Evolutionary conservation across 164 flowering plant species (phyloP).

Genomic region (Annona squamosa): DNA sequence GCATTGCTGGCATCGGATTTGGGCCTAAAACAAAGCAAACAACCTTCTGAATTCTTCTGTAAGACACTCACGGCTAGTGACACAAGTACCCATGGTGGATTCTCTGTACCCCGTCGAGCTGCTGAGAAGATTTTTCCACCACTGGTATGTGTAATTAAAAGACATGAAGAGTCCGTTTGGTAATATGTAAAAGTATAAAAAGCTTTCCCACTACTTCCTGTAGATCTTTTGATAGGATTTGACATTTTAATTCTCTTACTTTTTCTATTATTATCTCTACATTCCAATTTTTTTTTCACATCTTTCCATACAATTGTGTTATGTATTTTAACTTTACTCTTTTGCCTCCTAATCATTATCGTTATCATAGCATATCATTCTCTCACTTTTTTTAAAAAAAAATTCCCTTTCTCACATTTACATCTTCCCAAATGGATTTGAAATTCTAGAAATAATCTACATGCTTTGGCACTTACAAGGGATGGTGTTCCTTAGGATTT

Average conservation of each 20-base stretch:
- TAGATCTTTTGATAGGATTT: too few relatives aligned
- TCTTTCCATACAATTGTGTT: too few relatives aligned
- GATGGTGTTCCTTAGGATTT: conserved; percentile 47
- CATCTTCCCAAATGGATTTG: not conserved
- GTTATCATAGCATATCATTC: not conserved
- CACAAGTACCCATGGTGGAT: conserved; percentile 98
- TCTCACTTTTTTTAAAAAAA: too few relatives aligned
- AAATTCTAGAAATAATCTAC: not conserved
- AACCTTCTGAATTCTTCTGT: conserved; percentile 90
- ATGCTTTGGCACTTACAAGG: conserved; percentile 14
- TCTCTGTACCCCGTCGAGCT: conserved; percentile 96
- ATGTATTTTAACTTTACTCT: too few relatives aligned
- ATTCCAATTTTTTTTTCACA: too few relatives aligned
- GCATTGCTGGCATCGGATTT: conserved; percentile 80
- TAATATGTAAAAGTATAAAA: not conserved
- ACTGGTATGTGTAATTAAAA: conserved; percentile 39
- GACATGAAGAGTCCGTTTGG: not conserved
- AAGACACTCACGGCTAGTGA: conserved; percentile 97
- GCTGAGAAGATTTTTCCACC: conserved; percentile 97
- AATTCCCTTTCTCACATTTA: not conserved
- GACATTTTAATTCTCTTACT: too few relatives aligned
- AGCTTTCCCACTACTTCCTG: too few relatives aligned
- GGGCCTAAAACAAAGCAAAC: conserved; percentile 81
- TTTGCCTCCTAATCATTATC: too few relatives aligned
- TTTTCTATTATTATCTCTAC: too few relatives aligned